Evolutionary conservation across 164 flowering plant genomes (phyloP).

Genomic region (Stephania cephalantha): DNA sequence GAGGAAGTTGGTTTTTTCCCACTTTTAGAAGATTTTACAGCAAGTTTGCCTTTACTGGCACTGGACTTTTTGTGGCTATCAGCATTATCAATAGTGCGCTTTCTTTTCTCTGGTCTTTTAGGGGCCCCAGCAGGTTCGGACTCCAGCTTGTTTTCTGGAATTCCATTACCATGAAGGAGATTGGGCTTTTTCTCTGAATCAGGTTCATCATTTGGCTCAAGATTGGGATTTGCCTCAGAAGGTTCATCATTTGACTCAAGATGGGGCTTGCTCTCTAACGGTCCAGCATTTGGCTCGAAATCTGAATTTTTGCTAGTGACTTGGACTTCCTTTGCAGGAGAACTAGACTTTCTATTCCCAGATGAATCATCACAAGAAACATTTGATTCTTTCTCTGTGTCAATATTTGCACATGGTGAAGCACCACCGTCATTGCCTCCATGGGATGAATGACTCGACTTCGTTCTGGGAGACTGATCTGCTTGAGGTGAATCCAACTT

Average conservation of each 20-base stretch:
- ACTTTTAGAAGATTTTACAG: slow-evolving; percentile 21
- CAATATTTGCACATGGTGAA: slow-evolving; percentile 27
- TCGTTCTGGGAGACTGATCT: slow-evolving; percentile 26
- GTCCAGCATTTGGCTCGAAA: slow-evolving; percentile 26
- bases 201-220: slow-evolving; percentile 29
- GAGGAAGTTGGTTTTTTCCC: slow-evolving; percentile 23
- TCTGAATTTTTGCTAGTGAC: slow-evolving; percentile 18
- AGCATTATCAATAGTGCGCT: slow-evolving; percentile 24
- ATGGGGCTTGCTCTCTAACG: slow-evolving; percentile 29
- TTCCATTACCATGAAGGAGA: slow-evolving; percentile 19
- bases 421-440: slow-evolving; percentile 34
- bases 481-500: slow-evolving; percentile 29
- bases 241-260: slow-evolving; percentile 27
- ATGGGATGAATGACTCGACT: slow-evolving; percentile 25
- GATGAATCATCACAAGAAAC: slow-evolving; percentile 24
- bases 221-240: slow-evolving; percentile 20
- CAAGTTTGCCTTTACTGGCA: slow-evolving; percentile 39
- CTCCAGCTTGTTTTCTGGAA: slow-evolving; percentile 25
- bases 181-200: slow-evolving; percentile 27
- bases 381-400: slow-evolving; percentile 25
- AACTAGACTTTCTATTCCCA: slow-evolving; percentile 22
- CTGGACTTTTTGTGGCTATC: slow-evolving; percentile 36
- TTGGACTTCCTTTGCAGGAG: slow-evolving; percentile 27
- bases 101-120: slow-evolving; percentile 40
- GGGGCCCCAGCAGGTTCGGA: slow-evolving; percentile 23